Conservation (phyloP, 1,139 yeast genomes). For the Lizanozyma gosingica region DNA sequence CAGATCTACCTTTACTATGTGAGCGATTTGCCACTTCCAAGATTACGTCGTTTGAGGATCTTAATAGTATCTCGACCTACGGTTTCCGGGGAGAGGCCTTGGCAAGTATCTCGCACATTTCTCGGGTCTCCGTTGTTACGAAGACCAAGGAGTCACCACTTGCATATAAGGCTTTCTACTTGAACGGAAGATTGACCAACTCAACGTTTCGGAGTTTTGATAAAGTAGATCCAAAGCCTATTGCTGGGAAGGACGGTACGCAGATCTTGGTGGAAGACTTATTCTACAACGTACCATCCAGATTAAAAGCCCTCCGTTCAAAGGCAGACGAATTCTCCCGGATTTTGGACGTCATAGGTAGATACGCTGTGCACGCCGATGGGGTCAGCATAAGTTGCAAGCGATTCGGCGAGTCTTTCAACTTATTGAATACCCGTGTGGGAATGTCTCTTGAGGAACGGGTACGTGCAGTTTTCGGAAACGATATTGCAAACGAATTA, state of each 20-base stretch:
- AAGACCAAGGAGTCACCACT: slow-evolving; percentile 51
- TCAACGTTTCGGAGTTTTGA: slow-evolving; percentile 19
- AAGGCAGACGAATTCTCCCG: slow-evolving; percentile 67
- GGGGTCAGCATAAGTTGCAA: slow-evolving; percentile 74
- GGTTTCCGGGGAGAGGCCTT: slow-evolving; percentile 60
- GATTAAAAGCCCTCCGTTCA: slow-evolving; percentile 58
- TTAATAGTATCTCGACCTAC: slow-evolving; percentile 39
- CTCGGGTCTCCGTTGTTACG: slow-evolving; percentile 68
- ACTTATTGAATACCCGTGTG: slow-evolving; percentile 46
- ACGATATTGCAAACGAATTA: slow-evolving; percentile 58
- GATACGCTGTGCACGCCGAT: slow-evolving; percentile 70
- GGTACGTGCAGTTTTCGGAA: slow-evolving; percentile 67
- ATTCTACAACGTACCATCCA: slow-evolving; percentile 80
- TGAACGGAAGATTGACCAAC: slow-evolving; percentile 48
- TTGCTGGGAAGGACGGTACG: slow-evolving; percentile 87
- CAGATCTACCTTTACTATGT: slow-evolving; percentile 40
- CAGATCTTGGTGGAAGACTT: slow-evolving; percentile 79
- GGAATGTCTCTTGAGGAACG: slow-evolving; percentile 47
- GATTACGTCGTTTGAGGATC: slow-evolving; percentile 39
- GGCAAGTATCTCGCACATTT: slow-evolving; percentile 53
- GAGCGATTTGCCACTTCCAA: slow-evolving; percentile 54
- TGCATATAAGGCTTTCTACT: slow-evolving; percentile 62
- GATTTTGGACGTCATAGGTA: slow-evolving; percentile 74
- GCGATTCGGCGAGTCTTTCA: slow-evolving; percentile 60
- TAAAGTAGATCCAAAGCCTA: slow-evolving; percentile 49